Evolutionary conservation across 2,329 filamentous ascomycete species (phyloP).

Genomic region (Ascochyta clinopodiicola): DNA sequence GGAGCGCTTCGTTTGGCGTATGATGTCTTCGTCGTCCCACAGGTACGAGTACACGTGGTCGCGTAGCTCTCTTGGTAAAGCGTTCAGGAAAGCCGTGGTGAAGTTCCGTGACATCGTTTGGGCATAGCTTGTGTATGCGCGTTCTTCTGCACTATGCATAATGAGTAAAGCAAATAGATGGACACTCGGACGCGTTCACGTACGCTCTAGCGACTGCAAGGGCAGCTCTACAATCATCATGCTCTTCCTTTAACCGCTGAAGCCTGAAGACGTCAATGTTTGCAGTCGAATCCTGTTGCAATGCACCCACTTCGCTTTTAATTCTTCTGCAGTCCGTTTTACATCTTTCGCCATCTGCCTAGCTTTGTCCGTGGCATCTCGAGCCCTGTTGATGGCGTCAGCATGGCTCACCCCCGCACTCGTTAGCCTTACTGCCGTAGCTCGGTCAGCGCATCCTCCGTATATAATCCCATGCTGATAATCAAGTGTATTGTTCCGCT

Average conservation of each 20-base stretch:
- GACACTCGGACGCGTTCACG: conserved; percentile 45
- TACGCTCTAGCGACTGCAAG: conserved; percentile 61
- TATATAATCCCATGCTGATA: background rate
- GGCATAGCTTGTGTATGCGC: conserved; percentile 6
- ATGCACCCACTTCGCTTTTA: background rate
- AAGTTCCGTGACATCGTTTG: conserved; percentile 6
- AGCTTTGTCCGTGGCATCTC: background rate
- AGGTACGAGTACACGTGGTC: conserved; percentile 14
- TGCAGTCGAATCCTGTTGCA: background rate
- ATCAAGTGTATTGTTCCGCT: background rate
- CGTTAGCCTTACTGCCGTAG: background rate
- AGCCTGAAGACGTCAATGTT: conserved; percentile 2
- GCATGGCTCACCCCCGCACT: background rate
- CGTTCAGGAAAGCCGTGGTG: conserved; percentile 3
- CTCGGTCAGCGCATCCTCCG: background rate
- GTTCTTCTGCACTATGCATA: background rate
- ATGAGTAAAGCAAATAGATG: background rate
- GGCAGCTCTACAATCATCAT: conserved; percentile 2
- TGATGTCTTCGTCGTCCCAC: conserved; percentile 14
- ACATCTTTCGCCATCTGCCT: background rate
- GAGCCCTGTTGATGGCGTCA: conserved; percentile 5
- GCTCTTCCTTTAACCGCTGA: conserved; percentile 1
- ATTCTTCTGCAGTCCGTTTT: background rate
- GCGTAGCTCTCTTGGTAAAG: conserved; percentile 13
- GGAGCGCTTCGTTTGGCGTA: conserved; percentile 16